These are phyloP conservation scores for Avena atlantica DNA, from an alignment of 176 grass and related monocot genomes.

Conservation along the genomic window DNA sequence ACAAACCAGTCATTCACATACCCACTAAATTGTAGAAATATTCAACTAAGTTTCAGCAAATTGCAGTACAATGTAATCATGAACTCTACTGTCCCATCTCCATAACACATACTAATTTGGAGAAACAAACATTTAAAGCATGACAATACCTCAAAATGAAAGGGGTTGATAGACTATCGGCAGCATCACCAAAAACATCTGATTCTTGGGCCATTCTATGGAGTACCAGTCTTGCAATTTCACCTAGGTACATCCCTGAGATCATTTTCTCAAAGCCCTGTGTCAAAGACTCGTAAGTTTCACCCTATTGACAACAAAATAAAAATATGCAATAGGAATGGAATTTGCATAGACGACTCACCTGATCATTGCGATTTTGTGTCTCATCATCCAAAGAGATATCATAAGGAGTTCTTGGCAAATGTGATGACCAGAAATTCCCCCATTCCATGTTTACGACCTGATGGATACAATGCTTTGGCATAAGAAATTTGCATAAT, in stretches of 20 bases:
- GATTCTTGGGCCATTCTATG: conserved; percentile 72
- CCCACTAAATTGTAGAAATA: conserved; percentile 1
- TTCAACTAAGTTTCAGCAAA: not conserved
- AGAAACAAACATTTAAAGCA: not conserved
- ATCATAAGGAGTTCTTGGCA: conserved; percentile 89
- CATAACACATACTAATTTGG: not conserved
- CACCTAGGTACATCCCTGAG: conserved; percentile 92
- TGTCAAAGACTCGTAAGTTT: not conserved
- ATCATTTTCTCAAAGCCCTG: conserved; percentile 99
- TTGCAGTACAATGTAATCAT: not conserved
- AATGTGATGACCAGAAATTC: conserved; percentile 95
- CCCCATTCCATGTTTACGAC: conserved; percentile 99
- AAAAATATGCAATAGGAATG: not conserved
- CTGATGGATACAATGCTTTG: conserved; percentile 49
- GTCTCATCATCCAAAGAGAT: conserved; percentile 77
- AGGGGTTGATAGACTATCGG: conserved; percentile 58
- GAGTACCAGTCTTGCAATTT: conserved; percentile 83
- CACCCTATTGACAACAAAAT: not conserved
- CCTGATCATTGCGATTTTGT: conserved; percentile 89
- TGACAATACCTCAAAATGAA: conserved; percentile 77
- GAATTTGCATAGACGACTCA: conserved; percentile 28
- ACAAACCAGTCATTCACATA: not conserved
- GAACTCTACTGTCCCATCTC: not conserved
- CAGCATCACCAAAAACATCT: conserved; percentile 70
- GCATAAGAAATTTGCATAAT: conserved; percentile 25